Percentiles rank a stretch among this genome's conserved stretches.
These are phyloP conservation scores for Xylariomycetidae sp. DNA, from an alignment of 2,329 filamentous ascomycete species.

Conservation along the genomic window DNA sequence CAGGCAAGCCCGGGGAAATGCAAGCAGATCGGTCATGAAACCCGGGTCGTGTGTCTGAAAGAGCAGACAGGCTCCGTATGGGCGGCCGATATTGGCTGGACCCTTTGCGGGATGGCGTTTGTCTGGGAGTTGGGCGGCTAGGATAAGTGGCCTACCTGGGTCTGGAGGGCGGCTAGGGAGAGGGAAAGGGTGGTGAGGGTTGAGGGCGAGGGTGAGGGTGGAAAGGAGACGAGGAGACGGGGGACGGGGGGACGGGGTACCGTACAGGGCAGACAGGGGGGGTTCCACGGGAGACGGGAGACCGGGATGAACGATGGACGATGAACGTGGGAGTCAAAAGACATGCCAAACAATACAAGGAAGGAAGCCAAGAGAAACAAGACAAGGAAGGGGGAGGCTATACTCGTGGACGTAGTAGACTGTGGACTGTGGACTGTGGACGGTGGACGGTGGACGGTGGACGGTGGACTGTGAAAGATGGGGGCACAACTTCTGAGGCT, in stretches of 20 bases:
- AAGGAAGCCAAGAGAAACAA: no score
- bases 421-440: no score
- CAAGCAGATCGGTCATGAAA: slow-evolving; percentile 44
- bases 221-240: neutral
- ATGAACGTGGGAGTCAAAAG: slow-evolving; percentile 5
- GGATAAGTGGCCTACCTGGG: slow-evolving; percentile 22
- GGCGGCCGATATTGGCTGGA: slow-evolving; percentile 47
- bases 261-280: no score
- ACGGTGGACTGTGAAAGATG: no score
- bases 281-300: no score
- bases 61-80: slow-evolving; percentile 31
- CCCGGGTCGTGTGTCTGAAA: slow-evolving; percentile 44
- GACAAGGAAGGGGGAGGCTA: no score
- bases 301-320: neutral
- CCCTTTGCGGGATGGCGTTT: slow-evolving; percentile 37
- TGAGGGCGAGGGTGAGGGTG: slow-evolving; percentile 6
- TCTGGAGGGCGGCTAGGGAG: slow-evolving; percentile 29
- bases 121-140: slow-evolving; percentile 45
- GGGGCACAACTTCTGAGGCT: slow-evolving; percentile 11
- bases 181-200: slow-evolving; percentile 14
- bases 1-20: slow-evolving; percentile 25
- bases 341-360: no score
- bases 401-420: no score
- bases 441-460: no score
- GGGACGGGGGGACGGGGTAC: no score